phyloP scores from a whole-genome alignment of 805 yeast genomes.

The Teunomyces cretensis region DNA sequence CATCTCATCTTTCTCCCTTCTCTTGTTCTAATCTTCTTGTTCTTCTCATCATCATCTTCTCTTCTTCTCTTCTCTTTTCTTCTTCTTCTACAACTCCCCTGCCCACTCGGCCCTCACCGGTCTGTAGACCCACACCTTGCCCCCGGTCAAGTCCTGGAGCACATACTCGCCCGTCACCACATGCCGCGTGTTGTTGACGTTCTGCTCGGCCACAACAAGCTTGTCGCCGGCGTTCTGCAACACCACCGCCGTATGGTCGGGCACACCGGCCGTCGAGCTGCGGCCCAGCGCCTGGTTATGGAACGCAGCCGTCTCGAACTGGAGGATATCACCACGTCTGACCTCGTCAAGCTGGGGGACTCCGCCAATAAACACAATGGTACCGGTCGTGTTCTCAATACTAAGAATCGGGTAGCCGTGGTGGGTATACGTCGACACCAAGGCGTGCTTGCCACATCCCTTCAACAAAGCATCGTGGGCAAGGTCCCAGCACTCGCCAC shows the following conservation, averaged over 20 bases:
- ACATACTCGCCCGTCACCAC: constrained; percentile 42
- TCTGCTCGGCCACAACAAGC: constrained; percentile 48
- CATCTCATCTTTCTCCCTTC: too few species aligned
- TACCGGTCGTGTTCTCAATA: constrained; percentile 17
- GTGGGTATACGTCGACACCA: constrained; percentile 44
- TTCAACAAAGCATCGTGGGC: constrained; percentile 50
- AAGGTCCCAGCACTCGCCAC: constrained; percentile 64
- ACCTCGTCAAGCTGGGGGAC: constrained; percentile 35
- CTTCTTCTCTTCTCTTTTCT: too few species aligned
- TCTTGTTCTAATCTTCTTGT: too few species aligned
- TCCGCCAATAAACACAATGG: constrained; percentile 20
- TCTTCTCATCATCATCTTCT: too few species aligned
- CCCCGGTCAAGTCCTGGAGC: constrained; percentile 38
- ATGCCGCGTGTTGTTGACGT: constrained; percentile 41
- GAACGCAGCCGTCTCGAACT: constrained; percentile 44
- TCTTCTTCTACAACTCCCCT: constrained; percentile 7
- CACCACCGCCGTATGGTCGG: constrained; percentile 52
- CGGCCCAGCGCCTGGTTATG: constrained; percentile 32
- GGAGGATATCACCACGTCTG: constrained; percentile 57
- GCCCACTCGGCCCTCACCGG: constrained; percentile 51
- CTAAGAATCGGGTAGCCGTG: constrained; percentile 48
- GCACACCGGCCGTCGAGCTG: constrained; percentile 45
- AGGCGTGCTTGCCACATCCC: constrained; percentile 60
- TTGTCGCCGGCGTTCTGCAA: constrained; percentile 25
- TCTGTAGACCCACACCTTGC: constrained; percentile 46